Evolutionary conservation across 2,329 filamentous ascomycete species (phyloP).

Genomic region (Aspergillus floridensis): DNA sequence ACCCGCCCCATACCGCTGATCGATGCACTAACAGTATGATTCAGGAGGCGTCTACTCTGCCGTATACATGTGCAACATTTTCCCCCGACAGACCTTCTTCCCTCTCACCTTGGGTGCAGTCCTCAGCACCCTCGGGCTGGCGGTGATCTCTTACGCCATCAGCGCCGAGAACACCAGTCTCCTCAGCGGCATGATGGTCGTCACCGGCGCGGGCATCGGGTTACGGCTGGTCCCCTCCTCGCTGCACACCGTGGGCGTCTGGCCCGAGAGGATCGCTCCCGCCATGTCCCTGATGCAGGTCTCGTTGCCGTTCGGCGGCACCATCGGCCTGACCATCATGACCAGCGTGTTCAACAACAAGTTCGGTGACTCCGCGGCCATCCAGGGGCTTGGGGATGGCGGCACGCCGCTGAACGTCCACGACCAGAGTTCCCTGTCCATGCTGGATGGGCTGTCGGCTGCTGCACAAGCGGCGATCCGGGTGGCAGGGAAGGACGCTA

Average conservation of each 20-base stretch:
- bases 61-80: conserved; percentile 59
- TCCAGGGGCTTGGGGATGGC: conserved; percentile 25
- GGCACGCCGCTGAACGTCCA: conserved; percentile 34
- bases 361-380: conserved; percentile 27
- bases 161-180: conserved; percentile 48
- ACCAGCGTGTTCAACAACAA: conserved; percentile 67
- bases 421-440: conserved; percentile 37
- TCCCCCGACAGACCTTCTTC: conserved; percentile 61
- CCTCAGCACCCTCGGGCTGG: conserved; percentile 58
- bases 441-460: conserved; percentile 35
- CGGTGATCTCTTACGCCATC: conserved; percentile 58
- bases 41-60: conserved; percentile 56
- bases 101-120: conserved; percentile 58
- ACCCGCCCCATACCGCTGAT: background rate
- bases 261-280: conserved; percentile 56
- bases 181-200: conserved; percentile 65
- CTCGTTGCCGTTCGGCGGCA: conserved; percentile 62
- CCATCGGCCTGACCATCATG: conserved; percentile 65
- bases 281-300: conserved; percentile 62
- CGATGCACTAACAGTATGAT: background rate
- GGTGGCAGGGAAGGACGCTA: conserved; percentile 52
- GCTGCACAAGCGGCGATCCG: conserved; percentile 40
- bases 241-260: conserved; percentile 63
- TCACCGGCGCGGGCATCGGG: conserved; percentile 62
- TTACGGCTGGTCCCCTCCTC: conserved; percentile 64